Conservation (phyloP, 169 alveolate species). For the Cryptosporidium baileyi region DNA sequence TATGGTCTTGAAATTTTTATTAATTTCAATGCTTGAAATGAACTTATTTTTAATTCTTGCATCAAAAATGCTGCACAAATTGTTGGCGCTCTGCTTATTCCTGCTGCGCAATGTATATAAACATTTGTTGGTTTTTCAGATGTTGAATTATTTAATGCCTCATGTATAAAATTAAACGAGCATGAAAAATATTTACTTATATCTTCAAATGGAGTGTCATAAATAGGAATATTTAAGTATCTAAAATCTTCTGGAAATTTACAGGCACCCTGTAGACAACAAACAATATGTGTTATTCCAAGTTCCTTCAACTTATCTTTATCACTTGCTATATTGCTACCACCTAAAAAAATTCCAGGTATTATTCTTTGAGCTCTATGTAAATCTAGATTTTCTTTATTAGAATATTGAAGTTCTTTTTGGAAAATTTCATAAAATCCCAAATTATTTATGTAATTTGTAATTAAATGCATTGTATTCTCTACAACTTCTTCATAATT, state of each 20-base stretch:
- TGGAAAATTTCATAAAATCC: slow-evolving; percentile 7
- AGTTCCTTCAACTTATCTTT: slow-evolving; percentile 8
- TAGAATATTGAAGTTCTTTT: slow-evolving; percentile 29
- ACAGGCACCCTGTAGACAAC: slow-evolving; percentile 37
- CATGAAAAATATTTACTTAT: slow-evolving; percentile 11
- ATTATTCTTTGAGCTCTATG: slow-evolving; percentile 64
- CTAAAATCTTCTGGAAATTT: slow-evolving; percentile 30
- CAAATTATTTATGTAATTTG: not conserved
- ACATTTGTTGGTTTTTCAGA: slow-evolving; percentile 17
- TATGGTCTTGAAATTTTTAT: slow-evolving; percentile 49
- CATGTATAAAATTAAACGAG: slow-evolving; percentile 45
- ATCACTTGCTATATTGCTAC: slow-evolving; percentile 43
- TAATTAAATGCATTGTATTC: not conserved
- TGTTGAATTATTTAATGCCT: slow-evolving; percentile 21
- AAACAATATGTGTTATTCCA: slow-evolving; percentile 62
- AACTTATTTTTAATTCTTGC: slow-evolving; percentile 34
- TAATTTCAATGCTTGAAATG: slow-evolving; percentile 30
- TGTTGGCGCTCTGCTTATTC: slow-evolving; percentile 70
- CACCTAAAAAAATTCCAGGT: slow-evolving; percentile 57
- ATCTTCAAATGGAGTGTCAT: slow-evolving; percentile 58
- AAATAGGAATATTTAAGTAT: slow-evolving; percentile 41
- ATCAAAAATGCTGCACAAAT: slow-evolving; percentile 62
- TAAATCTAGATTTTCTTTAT: slow-evolving; percentile 32
- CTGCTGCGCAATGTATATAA: slow-evolving; percentile 69
- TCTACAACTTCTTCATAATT: slow-evolving; percentile 1